Percentiles rank a stretch among this genome's conserved stretches.
phyloP scores from a whole-genome alignment of 768 basidiomycete species.

The Russula emetica region DNA sequence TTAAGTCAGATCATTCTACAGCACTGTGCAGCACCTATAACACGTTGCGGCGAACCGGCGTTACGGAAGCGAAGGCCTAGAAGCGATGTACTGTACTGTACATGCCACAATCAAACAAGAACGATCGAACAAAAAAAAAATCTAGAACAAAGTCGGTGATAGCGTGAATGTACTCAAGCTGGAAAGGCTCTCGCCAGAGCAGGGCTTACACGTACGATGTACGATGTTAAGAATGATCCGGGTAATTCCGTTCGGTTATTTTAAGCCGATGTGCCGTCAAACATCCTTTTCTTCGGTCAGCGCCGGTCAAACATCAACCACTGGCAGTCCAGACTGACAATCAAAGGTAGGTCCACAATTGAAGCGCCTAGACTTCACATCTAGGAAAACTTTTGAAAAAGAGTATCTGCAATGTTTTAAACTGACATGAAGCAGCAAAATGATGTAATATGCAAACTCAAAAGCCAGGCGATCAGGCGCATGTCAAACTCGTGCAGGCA shows the following conservation, averaged over 20 bases:
- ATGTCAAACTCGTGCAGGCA: not conserved
- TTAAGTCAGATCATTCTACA: not conserved
- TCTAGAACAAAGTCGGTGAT: constrained; percentile 5
- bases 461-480: not conserved
- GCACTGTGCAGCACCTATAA: not conserved
- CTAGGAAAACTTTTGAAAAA: not conserved
- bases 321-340: not conserved
- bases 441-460: not conserved
- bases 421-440: not conserved
- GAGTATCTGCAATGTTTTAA: not conserved
- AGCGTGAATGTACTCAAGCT: not conserved
- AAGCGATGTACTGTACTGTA: not conserved
- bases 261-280: not conserved
- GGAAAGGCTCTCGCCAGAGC: not conserved
- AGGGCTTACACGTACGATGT: not conserved
- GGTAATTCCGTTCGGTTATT: not conserved
- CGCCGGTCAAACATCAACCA: not conserved
- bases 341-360: not conserved
- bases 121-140: not conserved
- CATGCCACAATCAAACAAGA: too few relatives aligned
- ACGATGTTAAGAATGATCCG: too few relatives aligned
- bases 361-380: not conserved
- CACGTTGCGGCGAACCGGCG: not conserved
- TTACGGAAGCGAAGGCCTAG: not conserved
- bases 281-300: too few relatives aligned